Percentiles rank a stretch among this genome's conserved stretches.
phyloP scores from a whole-genome alignment of 192 early-diverging fungal species.

The Coemansia sp. region DNA sequence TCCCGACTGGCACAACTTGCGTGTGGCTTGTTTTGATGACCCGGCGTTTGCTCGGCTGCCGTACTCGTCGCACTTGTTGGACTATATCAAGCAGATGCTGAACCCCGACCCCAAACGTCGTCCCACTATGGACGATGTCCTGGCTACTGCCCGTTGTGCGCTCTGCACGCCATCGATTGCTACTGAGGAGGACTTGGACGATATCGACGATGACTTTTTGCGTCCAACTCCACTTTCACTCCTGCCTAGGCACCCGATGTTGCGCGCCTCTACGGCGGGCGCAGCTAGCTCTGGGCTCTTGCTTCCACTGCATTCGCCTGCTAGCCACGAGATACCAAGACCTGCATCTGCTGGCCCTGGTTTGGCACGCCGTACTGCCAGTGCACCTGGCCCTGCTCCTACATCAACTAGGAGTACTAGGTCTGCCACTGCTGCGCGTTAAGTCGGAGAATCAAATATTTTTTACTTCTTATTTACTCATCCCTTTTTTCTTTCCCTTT shows the following conservation, averaged over 20 bases:
- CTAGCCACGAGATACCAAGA: neutral
- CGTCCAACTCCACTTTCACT: neutral
- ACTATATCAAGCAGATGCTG: conserved; percentile 71
- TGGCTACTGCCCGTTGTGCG: conserved; percentile 44
- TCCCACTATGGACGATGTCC: conserved; percentile 59
- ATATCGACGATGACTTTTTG: conserved; percentile 5
- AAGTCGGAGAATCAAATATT: conserved; percentile 23
- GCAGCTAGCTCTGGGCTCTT: neutral
- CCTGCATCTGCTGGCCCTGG: conserved; percentile 19
- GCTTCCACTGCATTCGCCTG: neutral
- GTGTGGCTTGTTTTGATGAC: conserved; percentile 73
- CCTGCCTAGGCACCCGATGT: conserved; percentile 13
- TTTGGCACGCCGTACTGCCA: conserved; percentile 32
- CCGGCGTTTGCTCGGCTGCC: conserved; percentile 53
- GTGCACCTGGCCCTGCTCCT: conserved; percentile 37
- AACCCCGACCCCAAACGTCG: conserved; percentile 60
- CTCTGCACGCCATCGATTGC: conserved; percentile 23
- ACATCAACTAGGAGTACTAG: conserved; percentile 15
- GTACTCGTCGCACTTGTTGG: conserved; percentile 59
- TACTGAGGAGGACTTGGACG: conserved; percentile 24
- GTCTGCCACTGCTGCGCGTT: conserved; percentile 24
- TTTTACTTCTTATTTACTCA: conserved; percentile 8
- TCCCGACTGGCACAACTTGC: conserved; percentile 81
- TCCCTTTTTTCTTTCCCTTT: conserved; percentile 4
- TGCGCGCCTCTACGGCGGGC: conserved; percentile 38